These are phyloP conservation scores for Cokeromyces recurvatus DNA, from an alignment of 371 early-diverging fungal genomes.

Conservation along the genomic window DNA sequence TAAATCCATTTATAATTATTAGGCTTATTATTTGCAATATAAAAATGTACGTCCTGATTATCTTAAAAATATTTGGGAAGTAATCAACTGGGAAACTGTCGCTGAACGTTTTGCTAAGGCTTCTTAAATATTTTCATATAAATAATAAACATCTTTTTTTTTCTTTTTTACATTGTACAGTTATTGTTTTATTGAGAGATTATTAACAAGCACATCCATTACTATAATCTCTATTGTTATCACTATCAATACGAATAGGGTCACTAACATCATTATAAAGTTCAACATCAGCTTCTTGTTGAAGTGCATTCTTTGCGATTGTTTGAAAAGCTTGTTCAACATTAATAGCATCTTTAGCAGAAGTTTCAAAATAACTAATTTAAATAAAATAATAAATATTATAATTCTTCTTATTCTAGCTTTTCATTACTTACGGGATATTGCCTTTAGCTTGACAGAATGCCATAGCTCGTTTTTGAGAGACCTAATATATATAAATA, in stretches of 20 bases:
- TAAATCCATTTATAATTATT: too few relatives aligned
- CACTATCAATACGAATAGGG: slow-evolving; percentile 29
- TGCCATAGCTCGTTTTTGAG: slow-evolving; percentile 90
- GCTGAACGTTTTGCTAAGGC: slow-evolving; percentile 75
- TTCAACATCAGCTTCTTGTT: slow-evolving; percentile 81
- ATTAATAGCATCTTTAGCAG: slow-evolving; percentile 94
- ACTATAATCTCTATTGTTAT: slow-evolving; percentile 16
- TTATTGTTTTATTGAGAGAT: too few relatives aligned
- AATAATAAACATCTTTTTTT: too few relatives aligned
- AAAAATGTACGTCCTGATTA: slow-evolving; percentile 96
- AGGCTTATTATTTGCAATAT: slow-evolving; percentile 97
- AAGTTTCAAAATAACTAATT: slow-evolving; percentile 66
- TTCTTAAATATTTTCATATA: too few relatives aligned
- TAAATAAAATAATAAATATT: background rate
- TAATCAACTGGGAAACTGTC: slow-evolving; percentile 97
- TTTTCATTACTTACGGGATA: slow-evolving; percentile 62
- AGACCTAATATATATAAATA: too few relatives aligned
- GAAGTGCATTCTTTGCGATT: slow-evolving; percentile 84
- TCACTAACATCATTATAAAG: slow-evolving; percentile 31
- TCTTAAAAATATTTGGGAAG: slow-evolving; percentile 92
- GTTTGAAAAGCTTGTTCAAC: slow-evolving; percentile 94
- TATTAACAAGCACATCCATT: slow-evolving; percentile 37
- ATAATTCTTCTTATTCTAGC: too few relatives aligned
- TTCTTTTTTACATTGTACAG: too few relatives aligned
- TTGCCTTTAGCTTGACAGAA: slow-evolving; percentile 95